Percentiles rank a stretch among this genome's conserved stretches.
phyloP scores from a whole-genome alignment of 768 basidiomycete genomes.

The Multifurca ochricompacta region DNA sequence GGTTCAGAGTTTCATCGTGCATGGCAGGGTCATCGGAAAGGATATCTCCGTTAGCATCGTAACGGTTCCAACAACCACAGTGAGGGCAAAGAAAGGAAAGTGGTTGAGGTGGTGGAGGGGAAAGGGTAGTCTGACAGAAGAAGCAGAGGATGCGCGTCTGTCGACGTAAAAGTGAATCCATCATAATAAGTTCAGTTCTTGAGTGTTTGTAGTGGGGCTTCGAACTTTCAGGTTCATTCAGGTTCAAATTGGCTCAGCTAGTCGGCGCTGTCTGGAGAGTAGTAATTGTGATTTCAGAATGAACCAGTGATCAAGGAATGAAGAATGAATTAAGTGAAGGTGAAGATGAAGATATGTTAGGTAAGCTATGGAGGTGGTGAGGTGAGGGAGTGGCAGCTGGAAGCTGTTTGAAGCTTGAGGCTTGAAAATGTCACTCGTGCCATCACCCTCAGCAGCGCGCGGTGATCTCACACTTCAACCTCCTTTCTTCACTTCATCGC shows the following conservation, averaged over 20 bases:
- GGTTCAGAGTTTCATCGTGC: constrained; percentile 72
- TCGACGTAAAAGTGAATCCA: constrained; percentile 44
- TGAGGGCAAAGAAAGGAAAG: constrained; percentile 56
- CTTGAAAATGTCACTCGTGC: constrained; percentile 34
- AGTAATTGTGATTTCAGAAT: too few relatives aligned
- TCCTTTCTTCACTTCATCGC: constrained; percentile 68
- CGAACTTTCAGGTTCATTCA: too few relatives aligned
- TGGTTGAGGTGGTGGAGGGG: constrained; percentile 38
- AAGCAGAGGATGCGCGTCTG: constrained; percentile 47
- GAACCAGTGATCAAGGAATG: too few relatives aligned
- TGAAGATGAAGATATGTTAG: too few relatives aligned
- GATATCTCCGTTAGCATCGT: constrained; percentile 65
- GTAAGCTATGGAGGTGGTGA: too few relatives aligned
- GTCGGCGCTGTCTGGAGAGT: too few relatives aligned
- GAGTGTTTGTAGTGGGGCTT: too few relatives aligned
- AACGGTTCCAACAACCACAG: constrained; percentile 71
- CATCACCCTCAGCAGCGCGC: constrained; percentile 49
- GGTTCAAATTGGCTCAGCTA: too few relatives aligned
- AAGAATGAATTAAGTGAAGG: too few relatives aligned
- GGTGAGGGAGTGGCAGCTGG: too few relatives aligned
- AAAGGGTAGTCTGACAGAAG: constrained; percentile 52
- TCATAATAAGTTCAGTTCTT: too few relatives aligned
- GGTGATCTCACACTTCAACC: constrained; percentile 65
- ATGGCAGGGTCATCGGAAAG: constrained; percentile 82
- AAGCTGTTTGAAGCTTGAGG: too few relatives aligned